Conservation (phyloP, 2,329 filamentous ascomycete genomes). For the Nigrospora sphaerica region DNA sequence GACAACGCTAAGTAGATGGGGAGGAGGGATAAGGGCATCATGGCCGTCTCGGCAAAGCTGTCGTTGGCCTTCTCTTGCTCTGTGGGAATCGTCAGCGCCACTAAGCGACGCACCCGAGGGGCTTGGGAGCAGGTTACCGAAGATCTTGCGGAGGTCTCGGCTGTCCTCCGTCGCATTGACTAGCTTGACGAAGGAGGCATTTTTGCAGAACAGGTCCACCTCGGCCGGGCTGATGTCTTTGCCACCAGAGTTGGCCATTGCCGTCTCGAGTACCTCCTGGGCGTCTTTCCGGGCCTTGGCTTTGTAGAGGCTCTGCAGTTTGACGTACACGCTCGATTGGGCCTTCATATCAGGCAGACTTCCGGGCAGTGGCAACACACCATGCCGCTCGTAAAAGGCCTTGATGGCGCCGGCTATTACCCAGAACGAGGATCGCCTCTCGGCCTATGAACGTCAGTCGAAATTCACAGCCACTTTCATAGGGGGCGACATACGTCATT, state of each 20-base stretch:
- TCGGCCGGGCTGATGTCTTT: slow-evolving; percentile 59
- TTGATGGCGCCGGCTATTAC: slow-evolving; percentile 75
- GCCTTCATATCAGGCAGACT: slow-evolving; percentile 97
- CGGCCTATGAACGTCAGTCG: slow-evolving; percentile 19
- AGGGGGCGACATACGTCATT: slow-evolving; percentile 43
- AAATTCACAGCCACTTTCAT: not conserved
- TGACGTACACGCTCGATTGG: slow-evolving; percentile 80
- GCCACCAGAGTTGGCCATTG: slow-evolving; percentile 44
- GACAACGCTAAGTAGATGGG: slow-evolving; percentile 63
- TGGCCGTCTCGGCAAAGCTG: slow-evolving; percentile 38
- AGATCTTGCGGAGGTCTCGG: slow-evolving; percentile 42
- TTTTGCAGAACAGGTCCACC: slow-evolving; percentile 91
- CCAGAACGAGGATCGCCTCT: slow-evolving; percentile 68
- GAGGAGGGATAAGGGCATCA: slow-evolving; percentile 51
- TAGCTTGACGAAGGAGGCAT: slow-evolving; percentile 86
- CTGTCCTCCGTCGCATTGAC: slow-evolving; percentile 50
- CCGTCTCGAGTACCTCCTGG: slow-evolving; percentile 62
- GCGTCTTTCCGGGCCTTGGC: slow-evolving; percentile 73
- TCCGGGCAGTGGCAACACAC: slow-evolving; percentile 74
- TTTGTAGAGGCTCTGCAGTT: slow-evolving; percentile 90
- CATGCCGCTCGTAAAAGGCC: slow-evolving; percentile 66
- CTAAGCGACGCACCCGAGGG: slow-evolving; percentile 3
- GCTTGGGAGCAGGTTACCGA: slow-evolving; percentile 36
- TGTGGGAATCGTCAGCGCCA: slow-evolving; percentile 25
- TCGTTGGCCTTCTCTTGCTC: slow-evolving; percentile 49